A percentile compares a stretch with the other conserved stretches of the same genome.
Evolutionary conservation across 2,329 filamentous ascomycete species (phyloP).

Genomic region (Thermoascus crustaceus): DNA sequence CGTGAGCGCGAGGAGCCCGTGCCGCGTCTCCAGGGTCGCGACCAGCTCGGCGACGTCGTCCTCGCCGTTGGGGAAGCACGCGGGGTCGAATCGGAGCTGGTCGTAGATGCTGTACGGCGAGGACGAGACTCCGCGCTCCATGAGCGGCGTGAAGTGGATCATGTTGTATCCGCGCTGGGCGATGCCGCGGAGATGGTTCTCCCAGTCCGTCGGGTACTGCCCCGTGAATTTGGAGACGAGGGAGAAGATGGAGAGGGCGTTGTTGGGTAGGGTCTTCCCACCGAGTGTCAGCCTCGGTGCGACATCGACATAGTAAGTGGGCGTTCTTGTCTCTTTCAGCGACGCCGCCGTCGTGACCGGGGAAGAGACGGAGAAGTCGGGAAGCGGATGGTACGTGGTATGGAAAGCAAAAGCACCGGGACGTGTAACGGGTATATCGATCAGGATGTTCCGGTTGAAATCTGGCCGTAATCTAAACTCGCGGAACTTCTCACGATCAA

Average conservation of each 20-base stretch:
- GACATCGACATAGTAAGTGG: constrained; percentile 87
- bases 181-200: constrained; percentile 80
- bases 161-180: constrained; percentile 93
- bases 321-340: constrained; percentile 57
- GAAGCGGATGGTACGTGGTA: constrained; percentile 81
- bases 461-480: constrained; percentile 76
- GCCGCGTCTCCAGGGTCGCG: constrained; percentile 70
- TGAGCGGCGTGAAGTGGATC: constrained; percentile 95
- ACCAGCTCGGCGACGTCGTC: constrained; percentile 70
- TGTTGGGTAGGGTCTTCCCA: constrained; percentile 65
- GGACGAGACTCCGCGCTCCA: constrained; percentile 80
- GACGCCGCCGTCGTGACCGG: no score
- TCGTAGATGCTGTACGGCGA: constrained; percentile 96
- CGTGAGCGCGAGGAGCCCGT: constrained; percentile 78
- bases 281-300: constrained; percentile 71
- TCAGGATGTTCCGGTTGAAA: constrained; percentile 85
- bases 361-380: constrained; percentile 59
- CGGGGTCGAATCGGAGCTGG: constrained; percentile 77
- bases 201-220: constrained; percentile 80
- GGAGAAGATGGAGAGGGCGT: constrained; percentile 85
- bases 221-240: constrained; percentile 98
- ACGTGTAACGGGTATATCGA: constrained; percentile 74
- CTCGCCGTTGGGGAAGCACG: constrained; percentile 76
- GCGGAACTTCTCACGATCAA: constrained; percentile 69
- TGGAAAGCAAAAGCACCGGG: constrained; percentile 92